A percentile compares a stretch with the other conserved stretches of the same genome.
phyloP scores from a whole-genome alignment of 2,329 filamentous ascomycete species.

The Colletotrichum camelliae region DNA sequence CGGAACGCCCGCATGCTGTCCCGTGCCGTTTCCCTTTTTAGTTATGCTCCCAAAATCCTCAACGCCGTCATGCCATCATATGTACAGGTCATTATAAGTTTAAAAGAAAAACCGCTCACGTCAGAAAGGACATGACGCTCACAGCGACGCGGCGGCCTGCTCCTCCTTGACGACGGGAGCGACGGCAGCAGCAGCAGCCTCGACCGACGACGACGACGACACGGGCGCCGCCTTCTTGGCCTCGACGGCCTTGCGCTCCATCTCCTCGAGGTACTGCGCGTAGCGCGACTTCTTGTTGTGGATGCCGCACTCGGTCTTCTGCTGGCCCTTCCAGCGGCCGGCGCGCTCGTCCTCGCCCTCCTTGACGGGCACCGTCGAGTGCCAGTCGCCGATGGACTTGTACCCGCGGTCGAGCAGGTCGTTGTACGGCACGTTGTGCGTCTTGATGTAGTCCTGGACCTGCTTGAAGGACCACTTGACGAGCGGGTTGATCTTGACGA shows the following conservation, averaged over 20 bases:
- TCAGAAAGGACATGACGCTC: not conserved
- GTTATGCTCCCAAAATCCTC: slow-evolving; percentile 5
- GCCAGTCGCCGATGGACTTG: slow-evolving; percentile 98
- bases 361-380: slow-evolving; percentile 89
- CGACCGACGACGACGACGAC: slow-evolving; percentile 20
- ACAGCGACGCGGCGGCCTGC: slow-evolving; percentile 2
- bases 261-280: slow-evolving; percentile 79
- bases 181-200: slow-evolving; percentile 18
- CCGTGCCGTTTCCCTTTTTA: slow-evolving; percentile 1
- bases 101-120: not conserved
- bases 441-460: slow-evolving; percentile 85
- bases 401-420: slow-evolving; percentile 90
- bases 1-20: slow-evolving; percentile 20
- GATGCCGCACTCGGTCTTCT: slow-evolving; percentile 97
- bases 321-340: slow-evolving; percentile 94
- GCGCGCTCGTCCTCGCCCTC: slow-evolving; percentile 95
- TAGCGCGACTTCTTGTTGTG: slow-evolving; percentile 98
- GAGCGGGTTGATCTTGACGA: slow-evolving; percentile 97
- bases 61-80: slow-evolving; percentile 20
- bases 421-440: slow-evolving; percentile 93
- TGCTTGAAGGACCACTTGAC: slow-evolving; percentile 93
- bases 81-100: slow-evolving; percentile 17
- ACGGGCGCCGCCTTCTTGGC: slow-evolving; percentile 27
- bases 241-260: slow-evolving; percentile 71
- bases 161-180: slow-evolving; percentile 21